These are phyloP conservation scores for Teunomyces funiuensis DNA, from an alignment of 805 yeast species.

Conservation along the genomic window DNA sequence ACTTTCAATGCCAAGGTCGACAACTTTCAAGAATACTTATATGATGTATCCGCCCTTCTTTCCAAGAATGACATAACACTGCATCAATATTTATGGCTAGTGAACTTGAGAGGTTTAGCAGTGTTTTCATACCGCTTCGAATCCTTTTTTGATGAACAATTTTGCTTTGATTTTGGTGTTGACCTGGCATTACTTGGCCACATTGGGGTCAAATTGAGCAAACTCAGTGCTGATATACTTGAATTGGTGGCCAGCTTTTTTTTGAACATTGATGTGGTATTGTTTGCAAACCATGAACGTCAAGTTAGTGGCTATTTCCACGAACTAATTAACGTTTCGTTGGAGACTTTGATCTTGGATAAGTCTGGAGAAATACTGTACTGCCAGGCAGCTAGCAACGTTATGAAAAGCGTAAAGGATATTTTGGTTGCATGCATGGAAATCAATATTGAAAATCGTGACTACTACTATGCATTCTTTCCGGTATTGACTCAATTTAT, in stretches of 20 bases:
- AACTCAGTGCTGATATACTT: conserved; percentile 9
- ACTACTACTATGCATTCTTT: conserved; percentile 10
- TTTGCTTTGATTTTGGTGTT: not conserved
- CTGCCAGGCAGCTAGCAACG: not conserved
- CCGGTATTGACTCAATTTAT: conserved; percentile 18
- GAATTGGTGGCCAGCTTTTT: not conserved
- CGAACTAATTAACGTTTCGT: conserved; percentile 4
- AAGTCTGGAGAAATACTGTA: conserved; percentile 2
- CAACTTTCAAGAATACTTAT: conserved; percentile 18
- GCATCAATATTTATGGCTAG: conserved; percentile 24
- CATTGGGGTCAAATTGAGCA: conserved; percentile 11
- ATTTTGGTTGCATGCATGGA: conserved; percentile 6
- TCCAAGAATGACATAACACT: conserved; percentile 9
- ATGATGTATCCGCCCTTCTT: conserved; percentile 14
- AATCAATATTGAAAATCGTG: conserved; percentile 12
- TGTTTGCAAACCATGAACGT: not conserved
- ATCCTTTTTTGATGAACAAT: conserved; percentile 1
- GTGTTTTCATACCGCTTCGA: not conserved
- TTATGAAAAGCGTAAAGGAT: conserved; percentile 6
- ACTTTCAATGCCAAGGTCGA: conserved; percentile 16
- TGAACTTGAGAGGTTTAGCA: conserved; percentile 10
- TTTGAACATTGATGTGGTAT: not conserved
- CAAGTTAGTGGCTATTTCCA: conserved; percentile 4
- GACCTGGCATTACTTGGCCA: conserved; percentile 2
- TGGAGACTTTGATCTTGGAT: conserved; percentile 10